Base-by-base conservation (phyloP, 2,329 filamentous ascomycete genomes). In the Cercospora sp. region DNA sequence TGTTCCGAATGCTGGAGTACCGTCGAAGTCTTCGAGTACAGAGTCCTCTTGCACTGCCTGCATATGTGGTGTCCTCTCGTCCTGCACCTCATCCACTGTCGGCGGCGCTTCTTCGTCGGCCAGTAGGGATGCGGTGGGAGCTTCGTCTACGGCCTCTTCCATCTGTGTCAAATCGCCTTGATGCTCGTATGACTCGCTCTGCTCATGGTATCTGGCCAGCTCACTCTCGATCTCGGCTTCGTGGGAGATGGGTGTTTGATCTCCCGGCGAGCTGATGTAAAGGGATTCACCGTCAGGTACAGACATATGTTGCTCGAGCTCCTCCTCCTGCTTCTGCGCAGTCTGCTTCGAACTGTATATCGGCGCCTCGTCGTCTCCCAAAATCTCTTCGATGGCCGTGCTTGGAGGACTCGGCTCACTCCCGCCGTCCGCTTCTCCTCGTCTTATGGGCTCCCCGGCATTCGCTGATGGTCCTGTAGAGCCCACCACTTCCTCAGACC, bases 101-200 rank as follows among this genome's bases (percentile, higher is more conserved):
- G 80, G 77, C 23, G 71, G 64, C 13, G 69, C 69, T 60, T 80
- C 79, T 13, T 80, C 74, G 64, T 83, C 79, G 13, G 77, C 74
- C 53, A 84, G 75, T 45, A 84, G 71, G 4, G 82, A 80, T 10
- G 76, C 79, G 33, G 77, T 74, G 12, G 75, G 78, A 63, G 80
- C 80, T 63, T 84, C 82, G 20, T 80, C 77, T 26, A 82, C 73
- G 23, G 82, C 82, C 23, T 82, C 79, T 62, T 84, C 83, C 70
- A 84, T 73, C 9, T 80, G 75, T 4, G 82, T 81, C 0, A 75
- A 75, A 60, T 82, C 80, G 48, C 83, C 80, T 66, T 85, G 83
- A 67, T 82, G 80, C 66, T 84, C 83, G 70, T 85, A 84, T 77
- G 57, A 53, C 13, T 59, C 62, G 23, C 63, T 59, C 63, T 67